Base-by-base conservation (phyloP, 352 stramenopile genomes). In the Aphanomyces astaci region DNA sequence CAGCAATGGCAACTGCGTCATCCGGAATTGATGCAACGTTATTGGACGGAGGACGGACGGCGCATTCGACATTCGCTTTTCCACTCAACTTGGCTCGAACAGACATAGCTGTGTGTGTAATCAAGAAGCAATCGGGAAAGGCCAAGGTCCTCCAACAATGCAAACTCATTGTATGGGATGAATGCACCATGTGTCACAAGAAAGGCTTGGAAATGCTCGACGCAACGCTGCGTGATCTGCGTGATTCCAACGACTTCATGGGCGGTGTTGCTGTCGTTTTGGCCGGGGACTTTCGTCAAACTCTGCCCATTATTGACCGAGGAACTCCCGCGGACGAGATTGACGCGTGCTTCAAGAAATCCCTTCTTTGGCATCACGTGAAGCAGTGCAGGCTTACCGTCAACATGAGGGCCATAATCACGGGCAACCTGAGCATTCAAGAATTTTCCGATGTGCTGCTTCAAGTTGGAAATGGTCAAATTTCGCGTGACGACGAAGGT, bases 11-110 rank as follows among this genome's bases (percentile, higher is more conserved):
- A 72, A 72, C 15, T 75, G 76, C 11, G 72, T 59, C 0, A 55
- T 81, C 73, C 28, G 66, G 78, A 1, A 77, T 81, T 52, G 65
- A 74, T 0, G 72, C 74, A 1, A 30, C 64, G 3, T 39, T 83
- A 11, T 57, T 83, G 1, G 65, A 40, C 3, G 72, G 72, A 7
- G 77, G 73, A 1, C 46, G 71, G 3, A 83, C 73, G 0, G 75
- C 75, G 0, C 68, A 78, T 30, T 81, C 69, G 1, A 74, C 49
- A 22, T 80, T 84, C 25, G 63, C 68, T 22, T 75, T 77, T 55
- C 72, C 71, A 1, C 52, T 78, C 1, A 62, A 66, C 5, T 9
- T 76, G 0, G 31, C 36, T 13, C 15, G 22, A 49, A n/a, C 1
- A 49, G 52, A 71, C 1, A 62, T 66, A 3, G 71, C 64, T 0